Evolutionary conservation across 2,329 filamentous ascomycete genomes (phyloP).

Genomic region (Lizonia empirigonia): DNA sequence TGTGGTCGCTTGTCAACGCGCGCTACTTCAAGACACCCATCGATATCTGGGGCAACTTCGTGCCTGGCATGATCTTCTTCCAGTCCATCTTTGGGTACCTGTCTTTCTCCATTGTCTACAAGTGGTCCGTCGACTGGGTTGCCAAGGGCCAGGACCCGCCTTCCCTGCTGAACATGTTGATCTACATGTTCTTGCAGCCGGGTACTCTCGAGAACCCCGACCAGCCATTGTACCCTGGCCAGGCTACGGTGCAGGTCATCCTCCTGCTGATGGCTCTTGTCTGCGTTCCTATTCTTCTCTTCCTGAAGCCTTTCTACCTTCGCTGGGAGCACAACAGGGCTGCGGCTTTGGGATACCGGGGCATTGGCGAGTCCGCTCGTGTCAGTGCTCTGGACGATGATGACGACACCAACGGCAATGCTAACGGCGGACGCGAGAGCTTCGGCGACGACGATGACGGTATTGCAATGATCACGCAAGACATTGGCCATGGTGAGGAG

Average conservation of each 20-base stretch:
- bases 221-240: constrained; percentile 73
- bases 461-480: constrained; percentile 85
- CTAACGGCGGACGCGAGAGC: constrained; percentile 67
- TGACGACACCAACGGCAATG: constrained; percentile 66
- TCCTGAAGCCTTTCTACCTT: constrained; percentile 95
- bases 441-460: constrained; percentile 79
- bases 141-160: constrained; percentile 72
- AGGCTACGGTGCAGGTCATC: constrained; percentile 74
- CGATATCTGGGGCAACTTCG: constrained; percentile 96
- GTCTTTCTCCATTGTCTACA: constrained; percentile 92
- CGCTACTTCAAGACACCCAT: constrained; percentile 93
- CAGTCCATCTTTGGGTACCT: constrained; percentile 98
- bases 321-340: constrained; percentile 91
- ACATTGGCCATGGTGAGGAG: constrained; percentile 73
- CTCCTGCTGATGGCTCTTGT: constrained; percentile 80
- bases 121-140: constrained; percentile 92
- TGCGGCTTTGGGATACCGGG: constrained; percentile 86
- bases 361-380: constrained; percentile 84
- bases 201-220: constrained; percentile 70
- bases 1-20: constrained; percentile 90
- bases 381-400: constrained; percentile 92
- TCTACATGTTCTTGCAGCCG: constrained; percentile 98
- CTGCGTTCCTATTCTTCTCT: constrained; percentile 88
- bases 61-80: constrained; percentile 99
- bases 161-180: constrained; percentile 95